Evolutionary conservation across 257 asterid species (phyloP), one percentile per base, ranked within the genome.

Genomic region (Galeopsis tetrahit): DNA sequence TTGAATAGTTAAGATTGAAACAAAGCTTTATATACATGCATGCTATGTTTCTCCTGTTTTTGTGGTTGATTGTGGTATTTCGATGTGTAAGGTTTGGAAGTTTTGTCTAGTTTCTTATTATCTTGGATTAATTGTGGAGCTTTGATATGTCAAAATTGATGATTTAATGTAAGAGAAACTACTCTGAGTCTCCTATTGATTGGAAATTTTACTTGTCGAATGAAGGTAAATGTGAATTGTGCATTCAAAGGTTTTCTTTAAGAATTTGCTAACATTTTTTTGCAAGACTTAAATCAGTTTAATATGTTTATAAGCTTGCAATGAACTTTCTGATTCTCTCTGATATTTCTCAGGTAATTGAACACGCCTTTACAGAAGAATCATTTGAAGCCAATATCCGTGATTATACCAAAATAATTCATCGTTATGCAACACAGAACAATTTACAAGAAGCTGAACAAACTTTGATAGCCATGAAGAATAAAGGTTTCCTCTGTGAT

Each of bases 381-480:
- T 86, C 96, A n/a, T 94, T 91, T 39, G 98, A 91, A 84, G 81
- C 90, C 17, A 81, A 82, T 62, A 74, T 85, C 60, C 97, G 97
- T 38, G 98, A 94, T 63, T 91, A 91, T 42, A 91, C 98, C 75
- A 94, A 88, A 77, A 73, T 89, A 55, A 88, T 91, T 63, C 93
- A 89, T 53, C 70, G 80, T 46, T 88, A 85, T 39, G 96, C 95
- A 15, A 87, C 78, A 75, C 85, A 73, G 63, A 80, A 80, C 83
- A 82, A 58, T 83, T 42, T 88, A 67, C 81, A 15, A 76, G 88
- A 89, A 68, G 99, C 97, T 46, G 96, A 94, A 82, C 80, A 66
- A 8, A 66, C 85, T 6, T 73, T 89, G 35, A 68, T 70, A 59
- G 78, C 84, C 74, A 89, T 91, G 97, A 91, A 85, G 81, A 79